These are phyloP conservation scores for Avena eriantha DNA, from an alignment of 176 grass and related monocot species.

Conservation along the genomic window DNA sequence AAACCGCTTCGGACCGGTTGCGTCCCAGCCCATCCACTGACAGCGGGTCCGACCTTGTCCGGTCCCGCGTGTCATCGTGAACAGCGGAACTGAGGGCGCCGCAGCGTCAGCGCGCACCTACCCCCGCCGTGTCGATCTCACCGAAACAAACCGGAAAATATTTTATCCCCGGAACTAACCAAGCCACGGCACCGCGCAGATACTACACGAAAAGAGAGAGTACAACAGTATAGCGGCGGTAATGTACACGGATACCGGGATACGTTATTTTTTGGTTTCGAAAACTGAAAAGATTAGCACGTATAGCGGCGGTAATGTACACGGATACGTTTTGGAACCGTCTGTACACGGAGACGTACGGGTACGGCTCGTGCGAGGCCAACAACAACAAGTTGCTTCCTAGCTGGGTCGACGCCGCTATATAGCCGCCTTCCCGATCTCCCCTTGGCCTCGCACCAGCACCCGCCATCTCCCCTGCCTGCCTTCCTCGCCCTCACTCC, in stretches of 20 bases:
- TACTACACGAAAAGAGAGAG: background rate
- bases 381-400: constrained; percentile 38
- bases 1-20: fast-evolving
- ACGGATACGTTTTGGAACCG: background rate
- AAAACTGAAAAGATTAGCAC: background rate
- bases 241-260: background rate
- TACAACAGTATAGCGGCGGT: background rate
- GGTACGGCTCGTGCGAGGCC: background rate
- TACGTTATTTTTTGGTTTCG: too few species aligned
- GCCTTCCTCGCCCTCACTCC: background rate
- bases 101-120: background rate
- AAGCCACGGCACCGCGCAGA: background rate
- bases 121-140: background rate
- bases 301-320: background rate
- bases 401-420: constrained; percentile 37
- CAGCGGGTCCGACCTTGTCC: fast-evolving
- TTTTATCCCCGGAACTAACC: background rate
- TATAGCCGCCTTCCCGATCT: constrained; percentile 54
- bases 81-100: background rate
- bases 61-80: background rate
- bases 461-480: background rate
- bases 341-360: background rate
- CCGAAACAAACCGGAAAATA: background rate
- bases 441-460: constrained; percentile 1
- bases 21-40: fast-evolving